A percentile compares a stretch with the other conserved stretches of the same genome.
Evolutionary conservation across 371 early-diverging fungal species (phyloP).

Genomic region (Mucor racemosus): DNA sequence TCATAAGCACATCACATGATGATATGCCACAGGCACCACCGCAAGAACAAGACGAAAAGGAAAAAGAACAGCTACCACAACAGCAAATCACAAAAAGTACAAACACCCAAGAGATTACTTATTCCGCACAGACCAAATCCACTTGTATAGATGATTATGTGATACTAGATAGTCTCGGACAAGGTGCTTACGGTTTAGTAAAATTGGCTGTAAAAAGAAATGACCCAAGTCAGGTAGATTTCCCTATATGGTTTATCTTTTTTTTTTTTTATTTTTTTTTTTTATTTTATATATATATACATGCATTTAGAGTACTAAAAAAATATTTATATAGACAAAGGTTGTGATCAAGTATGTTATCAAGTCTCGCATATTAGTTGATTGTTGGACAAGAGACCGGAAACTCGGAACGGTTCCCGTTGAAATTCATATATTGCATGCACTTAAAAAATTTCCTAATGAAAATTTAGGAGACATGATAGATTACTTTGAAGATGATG

Average conservation of each 20-base stretch:
- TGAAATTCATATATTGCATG: slow-evolving; percentile 73
- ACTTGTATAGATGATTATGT: slow-evolving; percentile 64
- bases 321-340: slow-evolving; percentile 42
- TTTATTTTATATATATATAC: too few relatives aligned
- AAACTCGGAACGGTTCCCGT: slow-evolving; percentile 68
- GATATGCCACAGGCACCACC: not conserved
- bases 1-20: slow-evolving; percentile 24
- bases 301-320: not conserved
- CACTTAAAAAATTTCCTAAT: slow-evolving; percentile 62
- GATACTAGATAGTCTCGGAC: slow-evolving; percentile 66
- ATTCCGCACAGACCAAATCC: slow-evolving; percentile 52
- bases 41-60: not conserved
- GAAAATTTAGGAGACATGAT: slow-evolving; percentile 66
- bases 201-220: slow-evolving; percentile 58
- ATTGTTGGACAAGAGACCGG: slow-evolving; percentile 72
- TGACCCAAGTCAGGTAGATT: slow-evolving; percentile 42
- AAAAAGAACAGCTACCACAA: slow-evolving; percentile 5
- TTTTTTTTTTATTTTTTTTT: not conserved
- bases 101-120: slow-evolving; percentile 12
- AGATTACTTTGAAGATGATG: slow-evolving; percentile 71
- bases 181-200: slow-evolving; percentile 78
- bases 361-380: slow-evolving; percentile 73
- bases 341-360: slow-evolving; percentile 81
- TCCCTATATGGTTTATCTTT: not conserved
- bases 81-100: not conserved